These are phyloP conservation scores for Trametes coccinea DNA, from an alignment of 768 basidiomycete species.

Conservation along the genomic window DNA sequence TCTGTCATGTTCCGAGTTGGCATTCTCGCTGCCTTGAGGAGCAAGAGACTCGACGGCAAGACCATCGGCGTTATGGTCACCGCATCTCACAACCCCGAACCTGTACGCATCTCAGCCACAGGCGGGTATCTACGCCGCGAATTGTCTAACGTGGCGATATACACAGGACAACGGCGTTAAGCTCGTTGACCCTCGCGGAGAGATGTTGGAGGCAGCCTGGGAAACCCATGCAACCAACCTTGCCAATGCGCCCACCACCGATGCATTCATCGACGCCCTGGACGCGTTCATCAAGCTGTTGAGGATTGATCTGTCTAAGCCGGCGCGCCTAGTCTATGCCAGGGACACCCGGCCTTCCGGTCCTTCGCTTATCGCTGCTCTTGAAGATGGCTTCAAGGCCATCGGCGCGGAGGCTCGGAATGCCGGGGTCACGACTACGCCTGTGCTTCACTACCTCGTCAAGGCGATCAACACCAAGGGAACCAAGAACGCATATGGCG, in stretches of 20 bases:
- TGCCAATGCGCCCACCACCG: conserved; percentile 78
- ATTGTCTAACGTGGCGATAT: background rate
- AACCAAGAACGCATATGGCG: conserved; percentile 75
- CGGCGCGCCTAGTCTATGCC: conserved; percentile 85
- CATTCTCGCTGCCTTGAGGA: conserved; percentile 84
- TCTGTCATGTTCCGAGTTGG: conserved; percentile 95
- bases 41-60: conserved; percentile 88
- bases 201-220: conserved; percentile 96
- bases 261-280: conserved; percentile 69
- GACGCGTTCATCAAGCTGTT: conserved; percentile 57
- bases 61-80: conserved; percentile 98
- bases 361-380: conserved; percentile 66
- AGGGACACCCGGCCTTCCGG: conserved; percentile 93
- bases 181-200: conserved; percentile 93
- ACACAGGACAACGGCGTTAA: conserved; percentile 98
- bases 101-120: conserved; percentile 46
- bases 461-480: conserved; percentile 85
- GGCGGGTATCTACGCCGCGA: background rate
- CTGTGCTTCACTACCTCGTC: conserved; percentile 94
- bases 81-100: conserved; percentile 99
- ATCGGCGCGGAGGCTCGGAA: conserved; percentile 69
- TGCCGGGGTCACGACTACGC: conserved; percentile 89
- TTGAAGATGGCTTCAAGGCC: conserved; percentile 81
- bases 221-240: conserved; percentile 83
- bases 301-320: conserved; percentile 78